Base-by-base conservation (phyloP, 495 filamentous ascomycete genomes). In the Xylaria curta region DNA sequence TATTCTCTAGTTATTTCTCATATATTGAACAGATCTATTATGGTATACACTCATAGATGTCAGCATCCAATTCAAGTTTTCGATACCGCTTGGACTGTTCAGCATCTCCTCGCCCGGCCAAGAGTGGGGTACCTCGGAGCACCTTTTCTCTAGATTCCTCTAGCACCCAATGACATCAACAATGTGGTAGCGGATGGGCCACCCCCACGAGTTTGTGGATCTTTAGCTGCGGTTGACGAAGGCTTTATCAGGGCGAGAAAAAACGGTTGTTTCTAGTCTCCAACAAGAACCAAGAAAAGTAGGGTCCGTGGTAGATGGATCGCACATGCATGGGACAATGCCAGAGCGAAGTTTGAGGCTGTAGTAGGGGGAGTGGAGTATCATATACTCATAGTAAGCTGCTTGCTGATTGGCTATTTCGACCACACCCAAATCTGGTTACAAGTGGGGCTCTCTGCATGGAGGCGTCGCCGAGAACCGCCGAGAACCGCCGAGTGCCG, bases 401-500 rank as follows among this genome's bases (percentile, higher is more conserved):
- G 62, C 21, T 54, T 26, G 46, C 4, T 40, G 46, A 66, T 54
- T 66, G 46, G 64, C 9, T 26, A n/a, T 54, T 31, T 28, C 28
- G 24, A 38, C 42, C 8, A 24, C 61, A 8, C 38, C 36, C 61
- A 64, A 31, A 21, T 49, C 64, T 67, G 51, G 2, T 31, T 15
- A 17, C 19, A 9, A 21, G 44, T 63, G 54, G 42, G 44, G 53
- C 42, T 40, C 4, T 26, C 40, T 59, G 26, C 54, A 70, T 24
- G 28, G 21, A 42, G 21, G 40, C 26, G n/a, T 21, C 12, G 36
- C 58, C 59, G 68, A 70, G 58, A 53, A 44, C 68, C 60, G 47
- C 69, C 69, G 69, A 71, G 61, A 64, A 58, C 68, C 68, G 21
- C 68, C 68, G 67, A 69, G 67, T 17, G 60, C 59, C 68, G 33